These are phyloP conservation scores for Sclerotinia trifoliorum DNA, from an alignment of 2,329 filamentous ascomycete genomes.

Conservation along the genomic window DNA sequence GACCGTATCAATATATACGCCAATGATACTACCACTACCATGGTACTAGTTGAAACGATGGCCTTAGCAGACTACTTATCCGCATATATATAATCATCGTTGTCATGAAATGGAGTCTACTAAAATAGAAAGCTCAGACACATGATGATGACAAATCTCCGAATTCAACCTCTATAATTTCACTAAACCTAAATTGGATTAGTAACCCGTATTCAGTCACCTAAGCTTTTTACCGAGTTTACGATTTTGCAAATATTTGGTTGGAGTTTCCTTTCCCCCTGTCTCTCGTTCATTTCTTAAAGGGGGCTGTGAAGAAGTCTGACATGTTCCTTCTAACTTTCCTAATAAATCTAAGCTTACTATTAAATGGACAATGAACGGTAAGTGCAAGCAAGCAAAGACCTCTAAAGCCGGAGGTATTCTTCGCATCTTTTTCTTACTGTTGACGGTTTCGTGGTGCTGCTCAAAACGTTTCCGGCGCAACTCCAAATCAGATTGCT, in stretches of 20 bases:
- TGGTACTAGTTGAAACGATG: background rate
- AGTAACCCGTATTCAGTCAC: background rate
- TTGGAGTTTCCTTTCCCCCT: background rate
- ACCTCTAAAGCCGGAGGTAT: background rate
- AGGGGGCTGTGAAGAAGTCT: background rate
- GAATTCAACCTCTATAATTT: too few relatives aligned
- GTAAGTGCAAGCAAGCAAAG: slow-evolving; percentile 1
- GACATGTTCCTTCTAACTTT: background rate
- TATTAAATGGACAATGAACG: background rate
- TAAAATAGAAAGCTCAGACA: background rate
- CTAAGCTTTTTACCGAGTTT: background rate
- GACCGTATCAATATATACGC: background rate
- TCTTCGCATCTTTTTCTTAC: background rate
- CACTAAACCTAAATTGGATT: background rate
- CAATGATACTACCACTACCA: background rate
- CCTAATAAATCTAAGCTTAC: background rate
- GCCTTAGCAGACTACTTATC: background rate
- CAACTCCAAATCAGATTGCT: background rate
- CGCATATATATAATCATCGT: background rate
- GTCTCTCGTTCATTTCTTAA: background rate
- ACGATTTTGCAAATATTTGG: background rate
- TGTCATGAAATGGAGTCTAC: background rate
- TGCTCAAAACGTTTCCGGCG: background rate
- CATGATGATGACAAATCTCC: too few relatives aligned
- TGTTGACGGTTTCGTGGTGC: background rate